A percentile compares a stretch with the other conserved stretches of the same genome.
Evolutionary conservation across 2,329 filamentous ascomycete genomes (phyloP).

Genomic region (Colletotrichum orchidophilum): DNA sequence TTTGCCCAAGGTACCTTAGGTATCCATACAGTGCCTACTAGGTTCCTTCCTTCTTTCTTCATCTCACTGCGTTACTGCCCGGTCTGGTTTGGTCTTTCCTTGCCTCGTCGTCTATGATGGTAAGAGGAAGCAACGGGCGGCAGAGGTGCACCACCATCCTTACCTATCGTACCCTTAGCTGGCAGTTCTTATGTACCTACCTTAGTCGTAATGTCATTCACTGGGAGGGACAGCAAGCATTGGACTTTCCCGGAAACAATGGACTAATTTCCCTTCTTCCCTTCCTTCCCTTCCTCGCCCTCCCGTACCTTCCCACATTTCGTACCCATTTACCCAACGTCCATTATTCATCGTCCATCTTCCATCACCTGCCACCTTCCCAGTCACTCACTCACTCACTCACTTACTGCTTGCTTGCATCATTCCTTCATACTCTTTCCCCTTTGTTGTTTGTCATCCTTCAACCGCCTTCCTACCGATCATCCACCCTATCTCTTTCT

Average conservation of each 20-base stretch:
- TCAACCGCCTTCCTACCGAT: neutral
- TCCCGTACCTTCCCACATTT: neutral
- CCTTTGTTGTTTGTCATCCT: neutral
- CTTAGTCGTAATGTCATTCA: neutral
- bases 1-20: neutral
- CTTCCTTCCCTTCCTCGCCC: neutral
- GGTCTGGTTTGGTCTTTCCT: neutral
- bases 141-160: neutral
- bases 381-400: neutral
- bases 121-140: neutral
- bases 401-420: no score
- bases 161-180: no score
- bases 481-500: neutral
- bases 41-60: no score
- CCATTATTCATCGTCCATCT: neutral
- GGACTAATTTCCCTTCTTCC: slow-evolving; percentile 2
- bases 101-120: neutral
- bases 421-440: neutral
- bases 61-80: neutral
- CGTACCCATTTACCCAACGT: neutral
- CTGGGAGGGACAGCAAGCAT: neutral
- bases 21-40: no score
- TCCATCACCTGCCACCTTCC: neutral
- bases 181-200: neutral
- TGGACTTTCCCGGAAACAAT: slow-evolving; percentile 11